phyloP scores from a whole-genome alignment of 1,139 yeast species.

The Zygosaccharomyces sapae region DNA sequence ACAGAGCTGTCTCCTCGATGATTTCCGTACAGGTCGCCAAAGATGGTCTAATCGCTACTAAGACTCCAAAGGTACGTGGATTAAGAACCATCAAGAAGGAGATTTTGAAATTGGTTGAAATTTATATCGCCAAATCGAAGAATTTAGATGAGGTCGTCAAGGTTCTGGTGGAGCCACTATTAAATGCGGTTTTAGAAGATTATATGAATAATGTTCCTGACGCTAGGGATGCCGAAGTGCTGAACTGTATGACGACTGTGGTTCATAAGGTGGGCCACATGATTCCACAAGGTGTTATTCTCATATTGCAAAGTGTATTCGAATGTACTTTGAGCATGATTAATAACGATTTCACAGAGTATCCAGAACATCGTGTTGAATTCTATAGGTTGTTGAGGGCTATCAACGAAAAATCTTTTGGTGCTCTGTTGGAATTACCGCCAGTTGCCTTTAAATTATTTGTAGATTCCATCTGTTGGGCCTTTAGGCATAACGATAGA shows the following conservation, averaged over 20 bases:
- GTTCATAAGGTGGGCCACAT: constrained; percentile 81
- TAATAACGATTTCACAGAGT: constrained; percentile 89
- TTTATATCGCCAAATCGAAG: constrained; percentile 74
- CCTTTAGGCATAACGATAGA: constrained; percentile 92
- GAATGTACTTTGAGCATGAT: constrained; percentile 95
- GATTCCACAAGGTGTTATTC: constrained; percentile 87
- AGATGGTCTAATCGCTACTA: constrained; percentile 84
- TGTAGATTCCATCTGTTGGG: constrained; percentile 95
- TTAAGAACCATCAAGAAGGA: constrained; percentile 95
- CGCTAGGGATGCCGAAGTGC: constrained; percentile 96
- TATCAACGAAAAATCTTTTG: constrained; percentile 79
- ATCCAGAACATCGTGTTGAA: constrained; percentile 96
- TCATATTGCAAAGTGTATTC: constrained; percentile 84
- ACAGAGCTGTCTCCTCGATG: constrained; percentile 86
- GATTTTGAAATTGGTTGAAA: constrained; percentile 81
- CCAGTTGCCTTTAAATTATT: constrained; percentile 89
- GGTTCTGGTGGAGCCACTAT: constrained; percentile 77
- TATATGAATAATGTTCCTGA: constrained; percentile 87
- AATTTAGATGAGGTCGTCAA: constrained; percentile 81
- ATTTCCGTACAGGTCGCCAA: constrained; percentile 73
- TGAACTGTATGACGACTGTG: constrained; percentile 89
- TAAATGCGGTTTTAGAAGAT: constrained; percentile 84
- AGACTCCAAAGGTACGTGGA: constrained; percentile 93
- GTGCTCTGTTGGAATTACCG: constrained; percentile 81
- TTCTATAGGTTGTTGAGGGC: constrained; percentile 86